These are phyloP conservation scores for Phyllosticta citrichinensis DNA, from an alignment of 2,329 filamentous ascomycete genomes.

Conservation along the genomic window DNA sequence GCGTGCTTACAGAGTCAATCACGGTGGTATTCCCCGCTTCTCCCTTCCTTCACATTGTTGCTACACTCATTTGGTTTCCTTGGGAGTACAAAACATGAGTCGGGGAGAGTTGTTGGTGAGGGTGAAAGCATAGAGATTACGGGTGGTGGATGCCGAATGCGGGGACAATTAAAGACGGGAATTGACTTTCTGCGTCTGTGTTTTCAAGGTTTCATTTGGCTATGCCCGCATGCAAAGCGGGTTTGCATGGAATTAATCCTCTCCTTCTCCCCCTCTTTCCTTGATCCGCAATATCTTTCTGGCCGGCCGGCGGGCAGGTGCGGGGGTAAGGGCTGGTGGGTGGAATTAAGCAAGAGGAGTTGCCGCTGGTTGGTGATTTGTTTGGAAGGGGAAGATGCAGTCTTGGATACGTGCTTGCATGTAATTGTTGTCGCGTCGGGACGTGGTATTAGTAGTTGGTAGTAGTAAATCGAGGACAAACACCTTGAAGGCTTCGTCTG, in stretches of 20 bases:
- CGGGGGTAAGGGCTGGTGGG: no score
- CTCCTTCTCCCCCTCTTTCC: background rate
- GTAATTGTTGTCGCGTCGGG: background rate
- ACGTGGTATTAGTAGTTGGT: background rate
- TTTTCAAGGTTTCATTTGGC: background rate
- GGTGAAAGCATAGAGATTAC: background rate
- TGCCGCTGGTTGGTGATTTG: no score
- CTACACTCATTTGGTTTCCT: background rate
- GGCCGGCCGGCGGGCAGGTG: background rate
- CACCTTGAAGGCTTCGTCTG: no score
- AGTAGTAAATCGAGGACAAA: background rate
- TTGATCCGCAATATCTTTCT: background rate
- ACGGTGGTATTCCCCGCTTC: no score
- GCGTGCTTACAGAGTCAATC: background rate
- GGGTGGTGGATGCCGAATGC: background rate
- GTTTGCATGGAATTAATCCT: background rate
- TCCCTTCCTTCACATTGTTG: background rate
- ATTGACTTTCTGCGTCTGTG: background rate
- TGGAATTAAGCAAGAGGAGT: background rate
- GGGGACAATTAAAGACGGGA: background rate
- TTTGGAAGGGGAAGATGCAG: no score
- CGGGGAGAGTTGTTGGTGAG: background rate
- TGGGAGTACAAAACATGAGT: background rate
- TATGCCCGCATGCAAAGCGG: background rate
- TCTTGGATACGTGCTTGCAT: background rate